Percentiles rank a stretch among this genome's conserved stretches.
These are phyloP conservation scores for Vigna reflexopilosa DNA, from an alignment of 306 rosid species.

Conservation along the genomic window DNA sequence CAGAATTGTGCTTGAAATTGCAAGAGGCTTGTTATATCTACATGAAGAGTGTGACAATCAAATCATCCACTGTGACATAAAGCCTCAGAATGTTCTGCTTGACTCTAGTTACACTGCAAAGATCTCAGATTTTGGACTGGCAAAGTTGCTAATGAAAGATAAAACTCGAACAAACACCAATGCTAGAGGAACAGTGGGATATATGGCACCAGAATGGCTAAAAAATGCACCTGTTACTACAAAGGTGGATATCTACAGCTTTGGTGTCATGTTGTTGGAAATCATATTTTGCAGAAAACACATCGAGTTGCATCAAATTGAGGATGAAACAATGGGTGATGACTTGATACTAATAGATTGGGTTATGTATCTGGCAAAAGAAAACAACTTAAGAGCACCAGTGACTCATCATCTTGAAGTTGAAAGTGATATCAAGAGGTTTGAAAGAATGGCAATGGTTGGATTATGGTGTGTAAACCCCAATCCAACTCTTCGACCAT, in stretches of 20 bases:
- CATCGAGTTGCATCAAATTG: constrained; percentile 42
- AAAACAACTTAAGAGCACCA: constrained; percentile 32
- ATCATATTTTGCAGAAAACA: constrained; percentile 45
- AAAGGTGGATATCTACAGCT: constrained; percentile 54
- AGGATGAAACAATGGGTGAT: constrained; percentile 35
- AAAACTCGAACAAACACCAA: constrained; percentile 43
- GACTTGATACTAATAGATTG: constrained; percentile 43
- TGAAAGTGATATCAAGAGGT: constrained; percentile 39
- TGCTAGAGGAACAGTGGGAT: constrained; percentile 54
- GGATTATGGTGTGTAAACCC: constrained; percentile 49
- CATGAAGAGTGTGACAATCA: constrained; percentile 52
- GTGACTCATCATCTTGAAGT: constrained; percentile 39
- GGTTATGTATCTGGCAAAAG: constrained; percentile 38
- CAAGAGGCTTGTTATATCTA: constrained; percentile 44
- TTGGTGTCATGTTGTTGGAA: constrained; percentile 48
- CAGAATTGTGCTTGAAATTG: constrained; percentile 42
- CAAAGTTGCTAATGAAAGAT: constrained; percentile 44
- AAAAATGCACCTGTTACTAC: constrained; percentile 50
- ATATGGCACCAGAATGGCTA: constrained; percentile 57
- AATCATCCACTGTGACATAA: constrained; percentile 53
- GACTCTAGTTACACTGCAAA: constrained; percentile 43
- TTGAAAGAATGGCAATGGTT: constrained; percentile 50
- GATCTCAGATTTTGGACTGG: constrained; percentile 50
- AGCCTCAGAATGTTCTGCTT: constrained; percentile 56
- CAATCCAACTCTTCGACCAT: constrained; percentile 44